phyloP scores from a whole-genome alignment of 306 rosid species.

The Quercus rubra region DNA sequence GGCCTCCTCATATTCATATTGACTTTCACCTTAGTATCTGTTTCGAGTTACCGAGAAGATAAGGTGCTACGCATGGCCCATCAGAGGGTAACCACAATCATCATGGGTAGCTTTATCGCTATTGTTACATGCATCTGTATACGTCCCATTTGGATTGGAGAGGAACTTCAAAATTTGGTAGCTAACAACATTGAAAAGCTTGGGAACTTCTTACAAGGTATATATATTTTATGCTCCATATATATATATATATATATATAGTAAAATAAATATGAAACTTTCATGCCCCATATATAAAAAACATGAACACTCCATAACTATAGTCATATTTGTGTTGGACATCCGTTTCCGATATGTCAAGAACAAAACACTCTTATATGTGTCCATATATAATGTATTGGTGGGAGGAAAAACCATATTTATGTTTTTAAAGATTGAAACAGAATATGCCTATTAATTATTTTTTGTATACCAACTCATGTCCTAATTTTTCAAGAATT shows the following conservation, averaged over 20 bases:
- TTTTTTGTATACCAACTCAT: not conserved
- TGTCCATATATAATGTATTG: too few relatives aligned
- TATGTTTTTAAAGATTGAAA: too few relatives aligned
- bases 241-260: not conserved
- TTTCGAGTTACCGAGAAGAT: slow-evolving; percentile 35
- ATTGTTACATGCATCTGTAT: slow-evolving; percentile 30
- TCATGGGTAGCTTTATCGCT: slow-evolving; percentile 29
- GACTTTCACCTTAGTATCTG: slow-evolving; percentile 45
- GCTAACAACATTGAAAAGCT: slow-evolving; percentile 37
- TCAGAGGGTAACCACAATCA: slow-evolving; percentile 34
- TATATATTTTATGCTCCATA: too few relatives aligned
- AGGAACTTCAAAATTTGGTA: slow-evolving; percentile 44
- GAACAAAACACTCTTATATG: too few relatives aligned
- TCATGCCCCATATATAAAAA: too few relatives aligned
- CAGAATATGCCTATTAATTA: too few relatives aligned
- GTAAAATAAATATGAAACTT: not conserved
- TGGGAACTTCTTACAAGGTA: slow-evolving; percentile 8
- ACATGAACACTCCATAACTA: too few relatives aligned
- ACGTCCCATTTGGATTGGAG: slow-evolving; percentile 50
- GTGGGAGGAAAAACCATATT: too few relatives aligned
- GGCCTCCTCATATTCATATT: slow-evolving; percentile 47
- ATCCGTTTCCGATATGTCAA: too few relatives aligned
- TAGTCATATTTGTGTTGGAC: too few relatives aligned
- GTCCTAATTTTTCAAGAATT: too few relatives aligned
- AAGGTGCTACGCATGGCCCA: slow-evolving; percentile 32